Conservation (phyloP, 495 filamentous ascomycete species). For the Astrothelium macrocarpum region DNA sequence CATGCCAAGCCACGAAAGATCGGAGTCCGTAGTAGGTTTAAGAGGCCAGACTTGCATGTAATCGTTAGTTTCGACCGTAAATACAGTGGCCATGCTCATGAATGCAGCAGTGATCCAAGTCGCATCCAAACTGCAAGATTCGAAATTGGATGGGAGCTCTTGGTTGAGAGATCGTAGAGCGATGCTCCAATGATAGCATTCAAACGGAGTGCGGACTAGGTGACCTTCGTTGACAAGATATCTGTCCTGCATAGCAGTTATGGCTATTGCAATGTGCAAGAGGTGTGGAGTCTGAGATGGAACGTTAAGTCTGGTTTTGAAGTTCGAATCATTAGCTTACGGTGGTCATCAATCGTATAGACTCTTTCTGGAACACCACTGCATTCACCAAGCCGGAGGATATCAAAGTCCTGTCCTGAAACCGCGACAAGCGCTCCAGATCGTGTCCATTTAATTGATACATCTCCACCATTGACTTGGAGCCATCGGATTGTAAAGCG, state of each 20-base stretch:
- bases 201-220: not conserved
- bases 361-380: not conserved
- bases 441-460: not conserved
- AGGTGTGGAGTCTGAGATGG: not conserved
- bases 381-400: not conserved
- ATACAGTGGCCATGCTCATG: not conserved
- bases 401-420: not conserved
- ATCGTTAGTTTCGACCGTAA: not conserved
- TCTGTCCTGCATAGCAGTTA: not conserved
- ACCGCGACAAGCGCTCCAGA: conserved; percentile 3
- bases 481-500: not conserved
- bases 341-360: not conserved
- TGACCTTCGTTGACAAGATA: not conserved
- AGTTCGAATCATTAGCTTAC: not conserved
- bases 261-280: not conserved
- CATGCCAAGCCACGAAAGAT: not conserved
- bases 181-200: not conserved
- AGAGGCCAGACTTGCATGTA: not conserved
- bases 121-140: not conserved
- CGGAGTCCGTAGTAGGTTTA: not conserved
- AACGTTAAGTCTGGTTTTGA: not conserved
- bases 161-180: not conserved
- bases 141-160: not conserved
- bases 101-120: not conserved
- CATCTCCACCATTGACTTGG: not conserved